Percentiles rank a stretch among this genome's conserved stretches.
Conservation (phyloP, 2,329 filamentous ascomycete genomes). For the Orbilia oligospora region DNA sequence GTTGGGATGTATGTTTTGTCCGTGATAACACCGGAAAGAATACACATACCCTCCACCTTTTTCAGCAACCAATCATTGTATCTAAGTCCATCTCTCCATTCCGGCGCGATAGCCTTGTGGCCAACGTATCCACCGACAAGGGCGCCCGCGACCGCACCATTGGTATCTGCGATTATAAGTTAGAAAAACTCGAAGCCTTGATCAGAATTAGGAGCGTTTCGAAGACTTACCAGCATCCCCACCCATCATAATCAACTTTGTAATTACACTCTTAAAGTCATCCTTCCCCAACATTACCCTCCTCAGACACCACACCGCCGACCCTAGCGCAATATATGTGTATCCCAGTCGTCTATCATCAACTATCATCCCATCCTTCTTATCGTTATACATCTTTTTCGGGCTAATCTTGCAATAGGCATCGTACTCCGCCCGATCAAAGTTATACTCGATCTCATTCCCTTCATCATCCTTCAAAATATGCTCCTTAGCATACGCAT, state of each 20-base stretch:
- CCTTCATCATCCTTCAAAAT: constrained; percentile 64
- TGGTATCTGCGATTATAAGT: constrained; percentile 68
- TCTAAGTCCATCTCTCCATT: constrained; percentile 70
- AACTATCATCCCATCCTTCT: constrained; percentile 68
- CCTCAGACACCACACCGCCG: constrained; percentile 69
- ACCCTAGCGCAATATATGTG: constrained; percentile 72
- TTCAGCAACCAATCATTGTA: constrained; percentile 69
- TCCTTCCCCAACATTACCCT: constrained; percentile 67
- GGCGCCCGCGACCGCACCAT: constrained; percentile 71
- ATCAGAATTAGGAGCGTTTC: not conserved
- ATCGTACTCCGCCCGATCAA: constrained; percentile 68
- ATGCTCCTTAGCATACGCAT: constrained; percentile 68
- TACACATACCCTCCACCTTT: constrained; percentile 68
- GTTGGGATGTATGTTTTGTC: constrained; percentile 65
- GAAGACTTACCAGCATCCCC: constrained; percentile 68
- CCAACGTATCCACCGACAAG: constrained; percentile 71
- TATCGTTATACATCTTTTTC: constrained; percentile 63
- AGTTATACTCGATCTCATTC: constrained; percentile 61
- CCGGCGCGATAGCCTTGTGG: constrained; percentile 69
- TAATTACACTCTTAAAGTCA: constrained; percentile 70
- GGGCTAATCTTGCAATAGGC: constrained; percentile 66
- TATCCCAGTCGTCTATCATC: constrained; percentile 72
- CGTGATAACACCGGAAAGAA: constrained; percentile 66
- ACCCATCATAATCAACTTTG: constrained; percentile 70
- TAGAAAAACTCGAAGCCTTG: not conserved